Evolutionary conservation across 371 early-diverging fungal species (phyloP).

Genomic region (Dichotomocladium elegans): DNA sequence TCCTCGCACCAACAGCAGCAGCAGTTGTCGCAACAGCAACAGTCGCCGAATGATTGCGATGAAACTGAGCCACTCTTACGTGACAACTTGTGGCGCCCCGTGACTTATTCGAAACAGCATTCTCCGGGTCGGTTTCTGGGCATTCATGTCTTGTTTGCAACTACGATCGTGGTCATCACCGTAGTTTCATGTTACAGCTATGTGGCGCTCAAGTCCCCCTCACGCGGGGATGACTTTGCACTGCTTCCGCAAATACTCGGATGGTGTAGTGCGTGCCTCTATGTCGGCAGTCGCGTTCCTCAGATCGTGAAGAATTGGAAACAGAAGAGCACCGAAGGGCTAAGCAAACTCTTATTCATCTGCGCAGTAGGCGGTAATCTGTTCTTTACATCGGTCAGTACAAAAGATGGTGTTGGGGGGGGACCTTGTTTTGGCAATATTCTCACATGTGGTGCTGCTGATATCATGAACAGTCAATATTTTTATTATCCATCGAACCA

Average conservation of each 20-base stretch:
- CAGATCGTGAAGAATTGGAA: constrained; percentile 72
- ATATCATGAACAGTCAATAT: constrained; percentile 36
- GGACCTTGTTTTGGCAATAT: constrained; percentile 3
- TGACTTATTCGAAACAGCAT: background rate
- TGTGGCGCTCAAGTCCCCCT: background rate
- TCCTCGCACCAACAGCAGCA: too few species aligned
- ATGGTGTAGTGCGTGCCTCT: constrained; percentile 49
- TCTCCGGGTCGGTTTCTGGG: background rate
- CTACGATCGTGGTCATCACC: background rate
- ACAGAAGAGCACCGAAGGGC: constrained; percentile 67
- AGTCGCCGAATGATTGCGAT: background rate
- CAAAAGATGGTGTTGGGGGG: background rate
- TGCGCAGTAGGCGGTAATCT: constrained; percentile 78
- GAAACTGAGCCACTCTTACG: background rate
- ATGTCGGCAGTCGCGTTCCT: constrained; percentile 64
- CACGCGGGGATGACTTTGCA: constrained; percentile 5
- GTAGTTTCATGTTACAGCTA: background rate
- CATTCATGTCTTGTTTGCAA: background rate
- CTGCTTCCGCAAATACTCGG: constrained; percentile 36
- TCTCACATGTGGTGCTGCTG: too few species aligned
- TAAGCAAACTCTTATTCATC: constrained; percentile 73
- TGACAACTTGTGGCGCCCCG: background rate
- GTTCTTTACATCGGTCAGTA: constrained; percentile 45
- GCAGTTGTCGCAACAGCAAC: background rate
- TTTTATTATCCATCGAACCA: constrained; percentile 38